A percentile compares a stretch with the other conserved stretches of the same genome.
Evolutionary conservation across 805 yeast genomes (phyloP).

Genomic region (Candida taoyuanica): DNA sequence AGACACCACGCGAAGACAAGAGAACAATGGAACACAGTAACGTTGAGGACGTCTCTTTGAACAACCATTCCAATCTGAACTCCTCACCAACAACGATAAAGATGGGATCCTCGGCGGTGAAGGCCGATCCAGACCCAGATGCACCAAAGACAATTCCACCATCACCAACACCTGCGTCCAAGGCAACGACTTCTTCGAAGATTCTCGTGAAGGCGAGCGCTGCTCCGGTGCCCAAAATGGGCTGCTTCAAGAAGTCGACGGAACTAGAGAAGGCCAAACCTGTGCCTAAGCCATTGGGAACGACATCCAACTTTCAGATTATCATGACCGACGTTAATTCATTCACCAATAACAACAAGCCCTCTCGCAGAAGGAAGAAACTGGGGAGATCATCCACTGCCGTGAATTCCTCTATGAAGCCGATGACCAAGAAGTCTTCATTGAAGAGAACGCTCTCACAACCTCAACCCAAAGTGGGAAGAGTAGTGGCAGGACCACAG

Average conservation of each 20-base stretch:
- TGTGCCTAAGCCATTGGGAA: not conserved
- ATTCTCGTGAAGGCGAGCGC: not conserved
- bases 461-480: slow-evolving; percentile 19
- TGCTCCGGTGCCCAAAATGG: slow-evolving; percentile 25
- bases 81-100: slow-evolving; percentile 29
- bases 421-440: slow-evolving; percentile 16
- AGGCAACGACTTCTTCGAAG: slow-evolving; percentile 4
- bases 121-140: slow-evolving; percentile 14
- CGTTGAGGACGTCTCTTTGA: no score
- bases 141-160: slow-evolving; percentile 13
- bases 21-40: no score
- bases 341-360: slow-evolving; percentile 17
- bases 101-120: slow-evolving; percentile 27
- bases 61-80: slow-evolving; percentile 15
- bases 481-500: no score
- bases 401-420: slow-evolving; percentile 7
- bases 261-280: slow-evolving; percentile 2
- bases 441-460: slow-evolving; percentile 25
- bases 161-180: slow-evolving; percentile 27
- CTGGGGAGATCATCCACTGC: slow-evolving; percentile 22
- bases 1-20: no score
- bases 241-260: slow-evolving; percentile 23
- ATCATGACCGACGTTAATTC: slow-evolving; percentile 32
- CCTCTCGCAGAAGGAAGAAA: slow-evolving; percentile 18
- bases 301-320: slow-evolving; percentile 28